These are phyloP conservation scores for Olyra latifolia DNA, from an alignment of 176 grass and related monocot species.

Conservation along the genomic window DNA sequence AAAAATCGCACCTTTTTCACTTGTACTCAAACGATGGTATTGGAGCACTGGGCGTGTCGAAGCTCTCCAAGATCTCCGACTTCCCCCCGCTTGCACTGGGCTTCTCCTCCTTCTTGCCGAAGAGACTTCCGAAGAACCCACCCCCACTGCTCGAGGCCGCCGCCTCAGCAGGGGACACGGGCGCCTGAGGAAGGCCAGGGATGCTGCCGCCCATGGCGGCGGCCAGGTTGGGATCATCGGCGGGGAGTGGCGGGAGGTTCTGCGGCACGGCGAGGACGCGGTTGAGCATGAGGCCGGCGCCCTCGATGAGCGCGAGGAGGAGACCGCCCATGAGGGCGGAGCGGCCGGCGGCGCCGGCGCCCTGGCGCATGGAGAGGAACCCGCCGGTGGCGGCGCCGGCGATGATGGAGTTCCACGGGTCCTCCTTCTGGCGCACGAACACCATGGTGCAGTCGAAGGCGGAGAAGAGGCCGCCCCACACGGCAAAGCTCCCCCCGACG, in stretches of 20 bases:
- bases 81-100: constrained; percentile 35
- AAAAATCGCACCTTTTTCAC: constrained; percentile 47
- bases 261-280: constrained; percentile 67
- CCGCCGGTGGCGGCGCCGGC: constrained; percentile 85
- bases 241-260: constrained; percentile 47
- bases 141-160: constrained; percentile 15
- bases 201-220: constrained; percentile 24
- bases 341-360: constrained; percentile 50
- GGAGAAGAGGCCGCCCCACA: constrained; percentile 99
- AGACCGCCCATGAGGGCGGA: constrained; percentile 73
- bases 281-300: constrained; percentile 90
- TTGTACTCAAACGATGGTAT: constrained; percentile 89
- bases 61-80: constrained; percentile 86
- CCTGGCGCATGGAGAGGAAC: constrained; percentile 90
- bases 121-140: constrained; percentile 55
- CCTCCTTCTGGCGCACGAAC: constrained; percentile 91
- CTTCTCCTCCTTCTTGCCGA: constrained; percentile 66
- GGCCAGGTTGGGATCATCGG: constrained; percentile 52
- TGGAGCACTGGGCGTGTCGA: constrained; percentile 65
- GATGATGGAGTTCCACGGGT: constrained; percentile 98
- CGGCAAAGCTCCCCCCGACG: constrained; percentile 93
- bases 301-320: constrained; percentile 95
- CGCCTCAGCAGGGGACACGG: constrained; percentile 1
- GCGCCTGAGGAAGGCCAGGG: constrained; percentile 25
- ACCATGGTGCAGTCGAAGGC: constrained; percentile 99